A percentile compares a stretch with the other conserved stretches of the same genome.
phyloP scores from a whole-genome alignment of 192 early-diverging fungal genomes.

The Coemansia sp. region DNA sequence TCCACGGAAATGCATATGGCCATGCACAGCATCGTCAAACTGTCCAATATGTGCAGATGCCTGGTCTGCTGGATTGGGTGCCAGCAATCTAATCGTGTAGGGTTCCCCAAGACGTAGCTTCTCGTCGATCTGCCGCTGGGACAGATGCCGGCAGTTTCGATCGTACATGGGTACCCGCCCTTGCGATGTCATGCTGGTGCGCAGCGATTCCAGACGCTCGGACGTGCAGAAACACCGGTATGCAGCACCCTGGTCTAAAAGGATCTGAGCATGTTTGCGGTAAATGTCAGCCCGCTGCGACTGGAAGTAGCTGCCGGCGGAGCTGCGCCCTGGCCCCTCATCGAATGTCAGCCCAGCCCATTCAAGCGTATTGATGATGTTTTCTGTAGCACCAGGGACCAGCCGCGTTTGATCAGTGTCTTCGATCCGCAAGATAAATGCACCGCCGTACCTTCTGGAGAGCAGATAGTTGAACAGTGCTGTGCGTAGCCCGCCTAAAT shows the following conservation, averaged over 20 bases:
- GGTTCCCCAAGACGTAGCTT: slow-evolving; percentile 57
- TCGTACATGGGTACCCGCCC: slow-evolving; percentile 73
- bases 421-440: slow-evolving; percentile 87
- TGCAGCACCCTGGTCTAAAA: slow-evolving; percentile 69
- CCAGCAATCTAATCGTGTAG: slow-evolving; percentile 73
- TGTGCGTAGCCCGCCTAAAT: slow-evolving; percentile 90
- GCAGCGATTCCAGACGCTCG: slow-evolving; percentile 62
- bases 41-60: slow-evolving; percentile 57
- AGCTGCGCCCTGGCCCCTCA: slow-evolving; percentile 65
- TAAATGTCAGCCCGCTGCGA: slow-evolving; percentile 77
- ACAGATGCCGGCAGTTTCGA: slow-evolving; percentile 70
- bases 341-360: slow-evolving; percentile 79
- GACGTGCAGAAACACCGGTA: slow-evolving; percentile 88
- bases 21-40: slow-evolving; percentile 75
- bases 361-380: slow-evolving; percentile 60
- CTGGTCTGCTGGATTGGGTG: slow-evolving; percentile 28
- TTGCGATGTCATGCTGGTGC: slow-evolving; percentile 55
- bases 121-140: slow-evolving; percentile 62
- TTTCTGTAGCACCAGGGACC: slow-evolving; percentile 70
- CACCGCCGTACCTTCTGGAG: slow-evolving; percentile 68
- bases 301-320: slow-evolving; percentile 69
- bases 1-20: slow-evolving; percentile 63
- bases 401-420: slow-evolving; percentile 86
- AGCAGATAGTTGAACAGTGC: slow-evolving; percentile 89
- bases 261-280: slow-evolving; percentile 58